Conservation (phyloP, 2,329 filamentous ascomycete genomes). For the Scorias spongiosa region DNA sequence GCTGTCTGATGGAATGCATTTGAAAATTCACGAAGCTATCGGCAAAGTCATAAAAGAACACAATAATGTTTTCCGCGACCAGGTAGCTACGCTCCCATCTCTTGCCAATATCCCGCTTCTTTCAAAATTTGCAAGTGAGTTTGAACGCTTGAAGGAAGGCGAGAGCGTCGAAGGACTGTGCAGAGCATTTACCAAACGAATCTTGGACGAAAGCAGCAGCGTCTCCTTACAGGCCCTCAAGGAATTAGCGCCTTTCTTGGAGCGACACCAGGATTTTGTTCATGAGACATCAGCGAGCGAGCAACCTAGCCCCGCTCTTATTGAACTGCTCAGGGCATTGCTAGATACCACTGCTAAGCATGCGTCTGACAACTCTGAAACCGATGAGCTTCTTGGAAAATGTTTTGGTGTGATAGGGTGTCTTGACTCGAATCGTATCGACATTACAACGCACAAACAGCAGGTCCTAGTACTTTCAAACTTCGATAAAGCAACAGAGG, state of each 20-base stretch:
- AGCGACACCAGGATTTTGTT: constrained; percentile 58
- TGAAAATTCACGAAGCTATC: constrained; percentile 48
- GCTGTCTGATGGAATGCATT: constrained; percentile 47
- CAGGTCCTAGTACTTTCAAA: constrained; percentile 82
- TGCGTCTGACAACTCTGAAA: constrained; percentile 46
- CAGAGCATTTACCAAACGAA: constrained; percentile 55
- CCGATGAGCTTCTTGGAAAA: constrained; percentile 59
- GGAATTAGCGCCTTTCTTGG: constrained; percentile 63
- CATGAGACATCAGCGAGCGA: constrained; percentile 70
- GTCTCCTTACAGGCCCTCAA: constrained; percentile 69
- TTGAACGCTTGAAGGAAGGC: constrained; percentile 49
- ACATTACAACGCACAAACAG: constrained; percentile 59
- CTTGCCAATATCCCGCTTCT: constrained; percentile 56
- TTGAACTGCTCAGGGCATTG: constrained; percentile 57
- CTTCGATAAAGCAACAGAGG: constrained; percentile 63
- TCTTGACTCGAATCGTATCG: constrained; percentile 78
- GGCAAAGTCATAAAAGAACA: constrained; percentile 50
- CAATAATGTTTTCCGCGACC: constrained; percentile 43
- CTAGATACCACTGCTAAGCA: constrained; percentile 78
- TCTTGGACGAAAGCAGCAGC: constrained; percentile 68
- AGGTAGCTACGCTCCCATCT: constrained; percentile 64
- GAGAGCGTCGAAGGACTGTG: constrained; percentile 54
- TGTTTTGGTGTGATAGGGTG: constrained; percentile 83
- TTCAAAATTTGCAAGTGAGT: constrained; percentile 47
- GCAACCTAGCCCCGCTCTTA: constrained; percentile 62